Percentiles rank a stretch among this genome's conserved stretches.
Evolutionary conservation across 352 stramenopile genomes (phyloP).

Genomic region (Phytophthora lateralis): DNA sequence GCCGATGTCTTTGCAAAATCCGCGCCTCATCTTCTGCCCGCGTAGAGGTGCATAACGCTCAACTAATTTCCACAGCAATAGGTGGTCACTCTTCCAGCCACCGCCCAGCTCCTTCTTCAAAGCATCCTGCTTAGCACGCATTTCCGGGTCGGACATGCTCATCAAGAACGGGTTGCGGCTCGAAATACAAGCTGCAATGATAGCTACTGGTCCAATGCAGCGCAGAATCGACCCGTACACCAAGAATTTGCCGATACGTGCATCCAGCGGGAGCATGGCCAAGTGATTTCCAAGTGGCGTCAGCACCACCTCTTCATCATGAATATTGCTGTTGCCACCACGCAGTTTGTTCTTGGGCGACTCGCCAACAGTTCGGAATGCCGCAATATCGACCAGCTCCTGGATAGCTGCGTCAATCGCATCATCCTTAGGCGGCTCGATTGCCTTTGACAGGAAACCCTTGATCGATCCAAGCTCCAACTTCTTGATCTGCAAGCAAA

Average conservation of each 20-base stretch:
- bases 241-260: conserved; percentile 87
- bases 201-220: conserved; percentile 82
- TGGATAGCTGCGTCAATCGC: conserved; percentile 92
- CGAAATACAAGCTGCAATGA: conserved; percentile 83
- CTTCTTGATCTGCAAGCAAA: conserved; percentile 90
- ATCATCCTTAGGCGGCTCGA: conserved; percentile 92
- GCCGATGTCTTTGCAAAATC: conserved; percentile 72
- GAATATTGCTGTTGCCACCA: conserved; percentile 5
- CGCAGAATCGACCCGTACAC: conserved; percentile 89
- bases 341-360: conserved; percentile 24
- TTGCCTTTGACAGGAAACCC: conserved; percentile 75
- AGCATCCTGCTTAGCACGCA: conserved; percentile 57
- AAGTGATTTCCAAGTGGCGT: conserved; percentile 93
- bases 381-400: conserved; percentile 90
- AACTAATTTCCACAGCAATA: conserved; percentile 82
- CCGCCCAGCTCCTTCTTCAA: conserved; percentile 72
- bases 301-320: conserved; percentile 71
- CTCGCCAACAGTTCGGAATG: conserved; percentile 58
- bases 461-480: conserved; percentile 78
- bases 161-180: conserved; percentile 82
- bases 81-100: conserved; percentile 77
- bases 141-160: conserved; percentile 69
- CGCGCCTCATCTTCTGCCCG: conserved; percentile 58
- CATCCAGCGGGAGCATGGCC: conserved; percentile 83
- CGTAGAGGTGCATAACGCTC: conserved; percentile 61